Percentiles rank a stretch among this genome's conserved stretches.
Conservation (phyloP, 169 alveolate species). For the Prorocentrum cordatum region DNA sequence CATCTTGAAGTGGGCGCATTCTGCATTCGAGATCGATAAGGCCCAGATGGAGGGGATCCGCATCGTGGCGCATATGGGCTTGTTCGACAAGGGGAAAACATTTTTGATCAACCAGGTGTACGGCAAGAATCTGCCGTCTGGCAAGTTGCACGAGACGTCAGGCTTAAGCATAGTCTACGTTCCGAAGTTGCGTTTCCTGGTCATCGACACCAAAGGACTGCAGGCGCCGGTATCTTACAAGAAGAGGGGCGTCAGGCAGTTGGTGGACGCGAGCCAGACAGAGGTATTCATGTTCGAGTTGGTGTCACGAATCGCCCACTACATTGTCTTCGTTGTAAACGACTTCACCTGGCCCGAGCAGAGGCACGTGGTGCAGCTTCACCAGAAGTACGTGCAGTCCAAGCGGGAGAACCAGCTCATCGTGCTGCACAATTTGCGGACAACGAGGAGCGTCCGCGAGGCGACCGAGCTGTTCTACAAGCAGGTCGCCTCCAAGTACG, state of each 20-base stretch:
- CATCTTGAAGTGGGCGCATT: neutral
- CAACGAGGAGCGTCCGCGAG: neutral
- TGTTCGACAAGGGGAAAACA: slow-evolving; percentile 35
- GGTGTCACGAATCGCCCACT: slow-evolving; percentile 31
- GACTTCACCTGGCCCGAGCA: slow-evolving; percentile 31
- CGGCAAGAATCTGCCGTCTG: neutral
- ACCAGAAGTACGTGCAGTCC: slow-evolving; percentile 15
- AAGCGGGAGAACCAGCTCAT: slow-evolving; percentile 5
- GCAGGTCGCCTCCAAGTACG: neutral
- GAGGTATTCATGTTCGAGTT: slow-evolving; percentile 12
- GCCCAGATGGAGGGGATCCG: neutral
- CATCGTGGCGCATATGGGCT: slow-evolving; percentile 9
- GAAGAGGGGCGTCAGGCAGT: neutral
- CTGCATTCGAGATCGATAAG: neutral
- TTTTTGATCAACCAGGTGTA: neutral
- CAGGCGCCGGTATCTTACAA: slow-evolving; percentile 2
- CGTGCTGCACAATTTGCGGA: slow-evolving; percentile 12
- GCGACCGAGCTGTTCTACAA: neutral
- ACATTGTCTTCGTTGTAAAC: slow-evolving; percentile 23
- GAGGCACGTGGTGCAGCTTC: neutral
- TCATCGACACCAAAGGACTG: slow-evolving; percentile 2
- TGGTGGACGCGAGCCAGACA: neutral
- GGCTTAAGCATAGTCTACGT: slow-evolving; percentile 20
- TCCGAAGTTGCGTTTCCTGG: neutral
- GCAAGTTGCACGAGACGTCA: neutral